These are phyloP conservation scores for Rhinocladiella mackenziei DNA, from an alignment of 2,329 filamentous ascomycete species.

Conservation along the genomic window DNA sequence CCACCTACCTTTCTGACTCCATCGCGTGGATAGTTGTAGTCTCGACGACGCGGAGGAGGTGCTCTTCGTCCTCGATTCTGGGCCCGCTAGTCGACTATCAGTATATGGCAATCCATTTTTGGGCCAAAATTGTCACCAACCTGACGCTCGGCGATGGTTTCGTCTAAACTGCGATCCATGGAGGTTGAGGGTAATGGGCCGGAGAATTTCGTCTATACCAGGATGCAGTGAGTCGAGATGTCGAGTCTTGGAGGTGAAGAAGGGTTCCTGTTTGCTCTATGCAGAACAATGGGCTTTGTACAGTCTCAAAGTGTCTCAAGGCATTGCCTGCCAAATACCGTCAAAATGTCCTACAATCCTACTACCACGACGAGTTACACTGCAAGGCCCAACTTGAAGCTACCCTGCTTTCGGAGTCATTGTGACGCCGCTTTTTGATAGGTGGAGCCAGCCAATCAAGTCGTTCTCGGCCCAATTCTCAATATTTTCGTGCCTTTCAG, in stretches of 20 bases:
- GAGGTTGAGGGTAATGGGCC: constrained; percentile 5
- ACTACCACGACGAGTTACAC: too few relatives aligned
- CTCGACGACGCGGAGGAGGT: constrained; percentile 37
- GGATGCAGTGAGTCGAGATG: background rate
- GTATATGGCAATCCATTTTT: background rate
- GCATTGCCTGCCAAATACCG: too few relatives aligned
- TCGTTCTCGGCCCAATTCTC: too few relatives aligned
- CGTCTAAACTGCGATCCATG: constrained; percentile 64
- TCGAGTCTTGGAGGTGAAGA: background rate
- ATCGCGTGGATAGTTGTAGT: constrained; percentile 65
- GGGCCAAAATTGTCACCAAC: constrained; percentile 39
- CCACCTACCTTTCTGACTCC: constrained; percentile 78
- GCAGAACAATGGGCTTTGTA: too few relatives aligned
- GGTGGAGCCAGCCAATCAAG: too few relatives aligned
- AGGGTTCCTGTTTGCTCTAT: too few relatives aligned
- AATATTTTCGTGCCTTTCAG: too few relatives aligned
- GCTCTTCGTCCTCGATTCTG: constrained; percentile 36
- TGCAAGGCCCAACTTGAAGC: too few relatives aligned
- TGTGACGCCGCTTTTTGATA: too few relatives aligned
- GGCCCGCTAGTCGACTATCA: constrained; percentile 9
- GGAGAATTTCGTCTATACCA: too few relatives aligned
- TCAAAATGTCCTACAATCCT: too few relatives aligned
- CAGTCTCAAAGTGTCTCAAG: background rate
- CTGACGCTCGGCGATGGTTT: constrained; percentile 60
- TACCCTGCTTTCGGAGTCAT: too few relatives aligned